phyloP scores from a whole-genome alignment of 2,329 filamentous ascomycete genomes.

The Stachybotrys chlorohalonatus region DNA sequence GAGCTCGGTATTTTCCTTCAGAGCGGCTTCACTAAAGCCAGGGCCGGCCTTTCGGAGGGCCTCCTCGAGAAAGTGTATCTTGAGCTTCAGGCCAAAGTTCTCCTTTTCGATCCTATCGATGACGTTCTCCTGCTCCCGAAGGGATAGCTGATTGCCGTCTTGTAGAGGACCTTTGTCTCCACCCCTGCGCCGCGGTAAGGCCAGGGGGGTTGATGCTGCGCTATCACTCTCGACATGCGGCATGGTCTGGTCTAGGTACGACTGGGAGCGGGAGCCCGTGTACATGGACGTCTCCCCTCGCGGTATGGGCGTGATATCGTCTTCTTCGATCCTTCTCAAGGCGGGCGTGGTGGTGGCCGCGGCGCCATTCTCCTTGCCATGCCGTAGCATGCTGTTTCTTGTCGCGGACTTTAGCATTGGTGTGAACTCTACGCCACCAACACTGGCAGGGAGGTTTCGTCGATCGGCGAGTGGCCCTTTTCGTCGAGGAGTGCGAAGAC shows the following conservation, averaged over 20 bases:
- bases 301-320: slow-evolving; percentile 68
- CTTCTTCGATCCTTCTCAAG: slow-evolving; percentile 55
- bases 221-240: slow-evolving; percentile 74
- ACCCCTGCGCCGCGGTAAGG: slow-evolving; percentile 53
- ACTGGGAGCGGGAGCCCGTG: slow-evolving; percentile 55
- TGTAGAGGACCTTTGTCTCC: slow-evolving; percentile 62
- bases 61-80: slow-evolving; percentile 94
- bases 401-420: slow-evolving; percentile 80
- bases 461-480: slow-evolving; percentile 61
- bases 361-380: slow-evolving; percentile 53
- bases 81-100: slow-evolving; percentile 93
- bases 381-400: slow-evolving; percentile 59
- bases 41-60: slow-evolving; percentile 79
- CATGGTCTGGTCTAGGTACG: slow-evolving; percentile 59
- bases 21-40: slow-evolving; percentile 77
- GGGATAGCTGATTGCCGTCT: slow-evolving; percentile 80
- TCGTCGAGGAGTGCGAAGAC: slow-evolving; percentile 64
- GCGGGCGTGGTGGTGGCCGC: slow-evolving; percentile 60
- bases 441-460: slow-evolving; percentile 58
- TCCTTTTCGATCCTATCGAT: slow-evolving; percentile 97
- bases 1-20: slow-evolving; percentile 92
- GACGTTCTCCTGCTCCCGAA: slow-evolving; percentile 90
- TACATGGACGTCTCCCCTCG: slow-evolving; percentile 64
- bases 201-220: slow-evolving; percentile 72
- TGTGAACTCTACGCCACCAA: slow-evolving; percentile 76